Percentiles rank a stretch among this genome's conserved stretches.
Evolutionary conservation across 257 asterid species (phyloP).

Genomic region (Plantago ovata): DNA sequence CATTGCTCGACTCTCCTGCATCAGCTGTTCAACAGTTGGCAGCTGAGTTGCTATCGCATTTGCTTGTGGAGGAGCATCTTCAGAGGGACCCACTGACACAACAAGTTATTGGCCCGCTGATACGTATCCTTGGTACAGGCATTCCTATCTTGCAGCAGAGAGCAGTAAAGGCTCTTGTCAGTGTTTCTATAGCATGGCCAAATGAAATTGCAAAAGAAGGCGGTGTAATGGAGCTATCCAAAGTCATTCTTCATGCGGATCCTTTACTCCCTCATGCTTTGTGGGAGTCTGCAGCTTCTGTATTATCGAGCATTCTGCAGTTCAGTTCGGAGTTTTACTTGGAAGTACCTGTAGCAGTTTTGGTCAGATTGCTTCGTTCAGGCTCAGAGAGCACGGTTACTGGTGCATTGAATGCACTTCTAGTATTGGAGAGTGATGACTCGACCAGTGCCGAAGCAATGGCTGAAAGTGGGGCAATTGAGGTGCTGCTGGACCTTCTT

Average conservation of each 20-base stretch:
- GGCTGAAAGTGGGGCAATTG: slow-evolving; percentile 99
- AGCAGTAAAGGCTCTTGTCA: slow-evolving; percentile 88
- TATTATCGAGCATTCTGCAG: slow-evolving; percentile 81
- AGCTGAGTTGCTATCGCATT: slow-evolving; percentile 91
- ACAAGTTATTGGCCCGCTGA: slow-evolving; percentile 84
- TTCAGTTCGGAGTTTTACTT: slow-evolving; percentile 87
- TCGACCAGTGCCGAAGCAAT: slow-evolving; percentile 95
- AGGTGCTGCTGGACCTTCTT: slow-evolving; percentile 88
- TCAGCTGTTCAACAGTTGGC: slow-evolving; percentile 96
- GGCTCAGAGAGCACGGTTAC: slow-evolving; percentile 76
- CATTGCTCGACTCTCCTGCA: slow-evolving; percentile 92
- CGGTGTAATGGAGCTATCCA: slow-evolving; percentile 89
- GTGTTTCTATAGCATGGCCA: slow-evolving; percentile 78
- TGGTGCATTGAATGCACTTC: slow-evolving; percentile 93
- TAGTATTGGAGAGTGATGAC: slow-evolving; percentile 92
- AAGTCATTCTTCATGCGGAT: slow-evolving; percentile 82
- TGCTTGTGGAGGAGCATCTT: slow-evolving; percentile 87
- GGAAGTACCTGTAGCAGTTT: slow-evolving; percentile 98
- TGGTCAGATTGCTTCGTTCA: slow-evolving; percentile 86
- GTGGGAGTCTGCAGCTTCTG: slow-evolving; percentile 99
- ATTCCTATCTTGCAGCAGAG: slow-evolving; percentile 87
- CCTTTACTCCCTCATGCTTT: slow-evolving; percentile 71
- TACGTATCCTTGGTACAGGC: slow-evolving; percentile 85
- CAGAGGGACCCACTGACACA: slow-evolving; percentile 83
- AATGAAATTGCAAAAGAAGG: slow-evolving; percentile 98